Conservation (phyloP, 495 filamentous ascomycete genomes). For the Hypoxylon crocopeplum region DNA sequence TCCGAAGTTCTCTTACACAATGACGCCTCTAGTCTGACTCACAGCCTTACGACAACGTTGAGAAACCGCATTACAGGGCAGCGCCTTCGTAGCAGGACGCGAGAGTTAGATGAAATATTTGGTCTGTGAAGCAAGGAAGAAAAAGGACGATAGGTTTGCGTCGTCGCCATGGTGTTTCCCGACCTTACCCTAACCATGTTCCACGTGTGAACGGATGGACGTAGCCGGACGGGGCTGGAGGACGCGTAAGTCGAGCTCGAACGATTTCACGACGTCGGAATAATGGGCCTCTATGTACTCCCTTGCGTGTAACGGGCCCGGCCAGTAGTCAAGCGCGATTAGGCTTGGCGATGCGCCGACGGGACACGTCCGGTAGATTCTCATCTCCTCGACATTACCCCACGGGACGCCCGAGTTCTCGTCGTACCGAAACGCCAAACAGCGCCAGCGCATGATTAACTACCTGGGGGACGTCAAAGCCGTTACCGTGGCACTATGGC, state of each 20-base stretch:
- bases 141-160: conserved; percentile 3
- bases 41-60: conserved; percentile 23
- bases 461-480: conserved; percentile 1
- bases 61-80: not conserved
- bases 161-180: not conserved
- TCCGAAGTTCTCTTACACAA: conserved; percentile 7
- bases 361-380: not conserved
- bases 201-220: conserved; percentile 11
- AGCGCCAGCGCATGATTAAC: not conserved
- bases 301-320: conserved; percentile 5
- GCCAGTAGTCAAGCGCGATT: not conserved
- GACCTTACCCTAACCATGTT: conserved; percentile 2
- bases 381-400: not conserved
- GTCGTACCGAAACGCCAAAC: conserved; percentile 12
- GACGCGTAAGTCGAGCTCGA: conserved; percentile 21
- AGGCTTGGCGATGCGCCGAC: not conserved
- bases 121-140: not conserved
- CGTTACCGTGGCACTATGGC: conserved; percentile 4
- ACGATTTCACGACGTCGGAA: conserved; percentile 17
- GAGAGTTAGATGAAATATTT: not conserved
- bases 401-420: conserved; percentile 6
- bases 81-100: conserved; percentile 7
- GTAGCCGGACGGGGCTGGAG: not conserved
- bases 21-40: conserved; percentile 11
- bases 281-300: not conserved